Evolutionary conservation across 140 eudicot species (phyloP), one percentile per base, ranked within the genome.

Genomic region (Erigeron philadelphicus): DNA sequence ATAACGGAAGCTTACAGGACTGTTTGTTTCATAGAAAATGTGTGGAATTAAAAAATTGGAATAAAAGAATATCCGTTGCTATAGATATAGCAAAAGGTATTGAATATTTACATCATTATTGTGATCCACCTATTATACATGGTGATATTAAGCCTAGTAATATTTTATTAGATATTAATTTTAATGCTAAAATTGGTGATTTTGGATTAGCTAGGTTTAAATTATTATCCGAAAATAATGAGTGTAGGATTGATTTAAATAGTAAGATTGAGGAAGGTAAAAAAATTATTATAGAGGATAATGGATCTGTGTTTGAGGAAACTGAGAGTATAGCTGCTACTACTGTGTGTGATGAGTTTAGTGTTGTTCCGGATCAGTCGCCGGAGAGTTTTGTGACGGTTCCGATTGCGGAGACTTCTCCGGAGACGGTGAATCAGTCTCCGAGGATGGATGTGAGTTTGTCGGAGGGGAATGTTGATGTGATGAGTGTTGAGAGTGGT

Each of bases 101-200:
- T 9, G 95, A 87, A 57, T 86, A 84, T 76, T 78, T 89, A 59
- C 98, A 93, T 79, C 93, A 89, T 78, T 78, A 25, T 68, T 93
- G 96, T 48, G 87, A 93, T 78, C 96, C 98, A 0, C 85, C 91
- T 15, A 81, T 89, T 1, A 80, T 93, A 73, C 98, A 89, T 18
- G 95, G 98, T 7, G 98, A 93, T 76, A 82, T 93, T 31, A 93
- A 93, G 85, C 96, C 98, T 18, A 93, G 98, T 76, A 93, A 93
- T 67, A 81, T 93, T 43, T 40, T 93, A 8, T 66, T 93, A 57
- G 98, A 89, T 82, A 63, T 9, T 16, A 45, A 74, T 42, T 93
- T 93, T 57, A 70, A 72, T 54, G 94, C 96, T 2, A 93, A 86
- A 72, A 89, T 89, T 68, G 88, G 91, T 13, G 98, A 86, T 84